Evolutionary conservation across 345 rosid genomes (phyloP).

Genomic region (Eucalyptus erythrocorys): DNA sequence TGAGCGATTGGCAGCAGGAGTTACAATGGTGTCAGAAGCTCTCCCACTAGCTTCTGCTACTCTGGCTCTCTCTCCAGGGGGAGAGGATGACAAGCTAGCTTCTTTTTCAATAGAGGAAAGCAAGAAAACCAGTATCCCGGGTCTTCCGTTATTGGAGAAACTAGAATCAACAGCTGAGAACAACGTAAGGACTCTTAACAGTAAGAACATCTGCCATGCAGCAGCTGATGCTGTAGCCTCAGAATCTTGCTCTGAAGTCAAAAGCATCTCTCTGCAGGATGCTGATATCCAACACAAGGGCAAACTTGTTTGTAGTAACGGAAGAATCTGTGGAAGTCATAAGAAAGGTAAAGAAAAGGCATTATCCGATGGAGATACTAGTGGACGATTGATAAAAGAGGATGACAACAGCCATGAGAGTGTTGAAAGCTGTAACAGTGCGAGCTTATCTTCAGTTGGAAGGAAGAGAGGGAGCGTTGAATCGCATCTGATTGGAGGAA

Average conservation of each 20-base stretch:
- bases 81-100: constrained; percentile 5
- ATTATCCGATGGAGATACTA: constrained; percentile 38
- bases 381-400: constrained; percentile 23
- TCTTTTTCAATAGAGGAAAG: neutral
- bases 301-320: constrained; percentile 12
- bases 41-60: neutral
- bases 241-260: constrained; percentile 12
- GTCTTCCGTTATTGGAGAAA: constrained; percentile 9
- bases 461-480: constrained; percentile 43
- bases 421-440: constrained; percentile 76
- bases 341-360: constrained; percentile 53
- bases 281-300: constrained; percentile 7
- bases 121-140: neutral
- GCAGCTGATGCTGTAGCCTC: constrained; percentile 7
- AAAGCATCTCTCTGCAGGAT: constrained; percentile 10
- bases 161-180: constrained; percentile 61
- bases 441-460: constrained; percentile 28
- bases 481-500: constrained; percentile 31
- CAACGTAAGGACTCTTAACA: constrained; percentile 9
- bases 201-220: constrained; percentile 7
- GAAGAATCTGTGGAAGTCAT: constrained; percentile 12
- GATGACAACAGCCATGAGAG: constrained; percentile 67
- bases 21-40: constrained; percentile 5
- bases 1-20: neutral
- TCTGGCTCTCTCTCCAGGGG: neutral